Evolutionary conservation across 306 rosid species (phyloP).

Genomic region (Calophaca sinica): DNA sequence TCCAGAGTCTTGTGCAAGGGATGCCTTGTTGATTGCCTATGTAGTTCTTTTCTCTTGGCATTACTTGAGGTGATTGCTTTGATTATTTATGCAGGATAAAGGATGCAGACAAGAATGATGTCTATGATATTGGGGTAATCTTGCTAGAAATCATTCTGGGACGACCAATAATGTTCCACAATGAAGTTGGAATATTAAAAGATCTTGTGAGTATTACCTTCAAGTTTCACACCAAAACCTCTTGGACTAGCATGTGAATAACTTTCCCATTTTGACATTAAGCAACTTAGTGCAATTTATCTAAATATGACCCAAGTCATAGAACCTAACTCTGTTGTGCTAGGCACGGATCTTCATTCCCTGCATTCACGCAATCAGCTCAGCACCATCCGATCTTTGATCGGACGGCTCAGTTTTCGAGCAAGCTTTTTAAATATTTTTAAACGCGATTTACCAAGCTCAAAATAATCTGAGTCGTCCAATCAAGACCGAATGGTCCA

Average conservation of each 20-base stretch:
- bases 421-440: too few relatives aligned
- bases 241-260: neutral
- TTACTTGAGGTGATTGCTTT: constrained; percentile 12
- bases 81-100: constrained; percentile 55
- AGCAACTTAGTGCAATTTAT: neutral
- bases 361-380: too few relatives aligned
- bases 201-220: constrained; percentile 80
- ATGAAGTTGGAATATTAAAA: constrained; percentile 80
- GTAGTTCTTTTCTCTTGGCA: neutral
- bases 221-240: constrained; percentile 5
- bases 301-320: neutral
- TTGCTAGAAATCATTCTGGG: constrained; percentile 87
- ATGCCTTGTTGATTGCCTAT: neutral
- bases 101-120: constrained; percentile 77
- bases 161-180: constrained; percentile 78
- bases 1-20: neutral
- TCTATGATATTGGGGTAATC: constrained; percentile 87
- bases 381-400: too few relatives aligned
- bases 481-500: too few relatives aligned
- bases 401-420: too few relatives aligned
- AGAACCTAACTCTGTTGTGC: neutral
- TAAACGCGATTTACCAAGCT: too few relatives aligned
- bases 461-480: too few relatives aligned
- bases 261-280: neutral
- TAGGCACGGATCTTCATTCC: neutral